Evolutionary conservation across 345 rosid species (phyloP), one percentile per base, ranked within the genome.

Genomic region (Camelina neglecta): DNA sequence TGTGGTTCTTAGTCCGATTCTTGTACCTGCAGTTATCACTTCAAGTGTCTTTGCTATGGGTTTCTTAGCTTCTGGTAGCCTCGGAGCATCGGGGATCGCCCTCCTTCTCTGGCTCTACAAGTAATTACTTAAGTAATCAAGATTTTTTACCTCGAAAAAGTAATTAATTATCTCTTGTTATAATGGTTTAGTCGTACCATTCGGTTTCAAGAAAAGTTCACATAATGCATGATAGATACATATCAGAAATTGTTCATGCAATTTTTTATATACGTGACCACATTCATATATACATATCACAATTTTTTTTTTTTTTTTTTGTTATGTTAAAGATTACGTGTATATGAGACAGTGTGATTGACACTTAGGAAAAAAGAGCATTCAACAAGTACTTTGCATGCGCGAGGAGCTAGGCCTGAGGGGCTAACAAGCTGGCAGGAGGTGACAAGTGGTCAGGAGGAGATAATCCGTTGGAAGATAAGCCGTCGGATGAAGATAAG

Each of bases 41-140:
- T 78, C 67, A 21, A 74, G 79, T 41, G 75, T 91, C 51, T 24
- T 91, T 57, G 76, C 72, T 23, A 75, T 77, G 59, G 93, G 93
- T 11, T 89, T 93, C 81, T 18, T 87, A 48, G 82, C 92, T 35
- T 89, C 96, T 0, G 93, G 96, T 15, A 90, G 96, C 31, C 86
- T 89, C 11, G 89, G 93, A 4, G 79, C 84, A 13, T 92, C 89
- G 0, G 89, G 92, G 0, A 67, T 88, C n/a, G 70, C 85, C 7
- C 83, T 89, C 72, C 74, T 93, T 63, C 70, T 92, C 8, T 93
- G 98, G 97, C 83, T 93, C 47, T 93, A 89, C 79, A 79, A 85
- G 92, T 86, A 65, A 65, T 53, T 54, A 31, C 35, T 75, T 65
- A 65, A 57, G 72, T 73, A 65, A 73, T 20, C 49, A 54, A 69